Conservation (phyloP, 2,329 filamentous ascomycete genomes). For the Epichloe coenophiala region DNA sequence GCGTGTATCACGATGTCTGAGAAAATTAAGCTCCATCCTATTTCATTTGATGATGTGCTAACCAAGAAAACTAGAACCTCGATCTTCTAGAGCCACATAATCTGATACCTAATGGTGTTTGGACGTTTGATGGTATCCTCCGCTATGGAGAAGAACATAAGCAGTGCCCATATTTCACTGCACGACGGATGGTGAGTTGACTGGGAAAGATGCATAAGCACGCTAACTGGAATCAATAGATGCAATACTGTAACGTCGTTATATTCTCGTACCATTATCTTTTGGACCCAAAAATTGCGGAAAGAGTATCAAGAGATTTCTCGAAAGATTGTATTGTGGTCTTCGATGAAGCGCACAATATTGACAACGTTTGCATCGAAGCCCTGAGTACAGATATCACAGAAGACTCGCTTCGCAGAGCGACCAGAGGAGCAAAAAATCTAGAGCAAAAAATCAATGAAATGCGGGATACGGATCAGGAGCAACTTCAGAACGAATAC, state of each 20-base stretch:
- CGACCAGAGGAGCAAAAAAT: constrained; percentile 79
- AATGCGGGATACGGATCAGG: constrained; percentile 87
- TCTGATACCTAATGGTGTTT: constrained; percentile 85
- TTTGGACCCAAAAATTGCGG: constrained; percentile 93
- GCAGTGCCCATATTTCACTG: constrained; percentile 95
- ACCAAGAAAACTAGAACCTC: constrained; percentile 49
- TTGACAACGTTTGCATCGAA: constrained; percentile 98
- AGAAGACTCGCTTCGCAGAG: constrained; percentile 84
- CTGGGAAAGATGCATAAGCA: constrained; percentile 1
- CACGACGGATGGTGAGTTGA: constrained; percentile 66
- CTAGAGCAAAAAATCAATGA: constrained; percentile 86
- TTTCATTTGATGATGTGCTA: background rate
- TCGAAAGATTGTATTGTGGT: constrained; percentile 98
- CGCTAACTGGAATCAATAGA: constrained; percentile 33
- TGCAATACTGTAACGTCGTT: constrained; percentile 98
- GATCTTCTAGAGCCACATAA: constrained; percentile 92
- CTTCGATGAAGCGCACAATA: constrained; percentile 97
- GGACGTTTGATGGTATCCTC: constrained; percentile 81
- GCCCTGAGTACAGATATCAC: constrained; percentile 93
- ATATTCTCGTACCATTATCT: constrained; percentile 99
- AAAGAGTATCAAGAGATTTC: constrained; percentile 85
- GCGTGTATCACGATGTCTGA: constrained; percentile 81
- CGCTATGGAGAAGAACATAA: constrained; percentile 90
- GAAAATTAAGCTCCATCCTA: background rate
- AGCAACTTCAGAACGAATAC: constrained; percentile 91